Conservation (phyloP, 2,329 filamentous ascomycete genomes). For the Thermothelomyces thermophilus region DNA sequence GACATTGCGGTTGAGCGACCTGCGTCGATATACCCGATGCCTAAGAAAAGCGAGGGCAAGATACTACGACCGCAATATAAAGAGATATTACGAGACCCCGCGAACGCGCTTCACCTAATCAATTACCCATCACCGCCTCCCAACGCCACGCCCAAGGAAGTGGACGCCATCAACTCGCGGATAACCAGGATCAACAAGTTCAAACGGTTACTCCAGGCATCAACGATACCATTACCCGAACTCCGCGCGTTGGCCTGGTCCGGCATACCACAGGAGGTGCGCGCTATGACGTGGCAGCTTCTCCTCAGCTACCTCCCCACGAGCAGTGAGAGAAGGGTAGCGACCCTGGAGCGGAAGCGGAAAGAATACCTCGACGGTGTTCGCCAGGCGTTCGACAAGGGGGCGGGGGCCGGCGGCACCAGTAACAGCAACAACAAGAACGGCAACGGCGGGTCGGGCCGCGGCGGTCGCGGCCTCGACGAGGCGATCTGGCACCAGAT, state of each 20-base stretch:
- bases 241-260: conserved; percentile 87
- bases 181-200: conserved; percentile 98
- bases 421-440: conserved; percentile 13
- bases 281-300: conserved; percentile 98
- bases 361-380: conserved; percentile 97
- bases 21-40: conserved; percentile 73
- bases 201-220: conserved; percentile 89
- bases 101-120: conserved; percentile 91
- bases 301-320: conserved; percentile 91
- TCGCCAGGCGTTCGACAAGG: conserved; percentile 61
- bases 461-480: conserved; percentile 58
- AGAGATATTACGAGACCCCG: conserved; percentile 82
- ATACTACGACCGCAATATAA: conserved; percentile 96
- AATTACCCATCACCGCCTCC: conserved; percentile 70
- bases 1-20: conserved; percentile 92
- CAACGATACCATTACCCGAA: conserved; percentile 78
- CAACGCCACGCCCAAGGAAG: conserved; percentile 73
- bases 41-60: conserved; percentile 88
- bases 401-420: conserved; percentile 36
- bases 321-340: conserved; percentile 87
- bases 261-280: conserved; percentile 87
- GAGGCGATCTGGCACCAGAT: conserved; percentile 99
- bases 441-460: conserved; percentile 4
- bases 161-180: conserved; percentile 77
- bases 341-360: conserved; percentile 85